phyloP scores from a whole-genome alignment of 768 basidiomycete species.

The Lentinula sp. region DNA sequence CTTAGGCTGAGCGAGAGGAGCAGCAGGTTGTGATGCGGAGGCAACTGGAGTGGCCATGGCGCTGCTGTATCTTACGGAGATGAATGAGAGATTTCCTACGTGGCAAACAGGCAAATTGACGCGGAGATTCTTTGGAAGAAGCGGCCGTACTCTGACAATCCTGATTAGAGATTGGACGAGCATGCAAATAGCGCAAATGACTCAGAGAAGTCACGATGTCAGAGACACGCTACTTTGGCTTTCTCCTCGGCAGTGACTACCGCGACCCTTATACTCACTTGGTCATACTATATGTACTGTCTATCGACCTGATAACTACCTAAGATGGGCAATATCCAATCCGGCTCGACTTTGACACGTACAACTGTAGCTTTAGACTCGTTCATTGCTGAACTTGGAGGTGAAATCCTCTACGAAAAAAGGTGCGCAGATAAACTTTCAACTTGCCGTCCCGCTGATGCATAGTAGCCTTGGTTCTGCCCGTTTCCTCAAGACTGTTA shows the following conservation, averaged over 20 bases:
- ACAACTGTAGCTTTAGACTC: conserved; percentile 82
- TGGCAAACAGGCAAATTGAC: background rate
- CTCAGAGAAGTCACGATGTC: conserved; percentile 1
- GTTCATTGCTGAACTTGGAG: conserved; percentile 83
- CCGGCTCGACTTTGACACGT: conserved; percentile 63
- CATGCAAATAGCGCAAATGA: conserved; percentile 2
- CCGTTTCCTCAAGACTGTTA: conserved; percentile 80
- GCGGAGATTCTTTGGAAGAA: background rate
- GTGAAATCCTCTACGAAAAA: conserved; percentile 87
- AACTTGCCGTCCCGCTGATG: background rate
- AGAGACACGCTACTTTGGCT: background rate
- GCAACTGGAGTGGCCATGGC: conserved; percentile 6
- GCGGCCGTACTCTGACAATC: background rate
- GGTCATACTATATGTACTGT: background rate
- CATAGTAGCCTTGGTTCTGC: conserved; percentile 56
- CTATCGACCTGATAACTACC: background rate
- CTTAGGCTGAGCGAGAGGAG: background rate
- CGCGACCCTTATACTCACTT: background rate
- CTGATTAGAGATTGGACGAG: conserved; percentile 4
- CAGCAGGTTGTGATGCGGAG: conserved; percentile 1
- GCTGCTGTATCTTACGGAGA: background rate
- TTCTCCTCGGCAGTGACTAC: background rate
- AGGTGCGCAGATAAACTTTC: conserved; percentile 43
- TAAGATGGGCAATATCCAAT: conserved; percentile 77
- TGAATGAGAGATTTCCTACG: background rate